These are phyloP conservation scores for Cyberlindnera saturnus DNA, from an alignment of 805 yeast species.

Conservation along the genomic window DNA sequence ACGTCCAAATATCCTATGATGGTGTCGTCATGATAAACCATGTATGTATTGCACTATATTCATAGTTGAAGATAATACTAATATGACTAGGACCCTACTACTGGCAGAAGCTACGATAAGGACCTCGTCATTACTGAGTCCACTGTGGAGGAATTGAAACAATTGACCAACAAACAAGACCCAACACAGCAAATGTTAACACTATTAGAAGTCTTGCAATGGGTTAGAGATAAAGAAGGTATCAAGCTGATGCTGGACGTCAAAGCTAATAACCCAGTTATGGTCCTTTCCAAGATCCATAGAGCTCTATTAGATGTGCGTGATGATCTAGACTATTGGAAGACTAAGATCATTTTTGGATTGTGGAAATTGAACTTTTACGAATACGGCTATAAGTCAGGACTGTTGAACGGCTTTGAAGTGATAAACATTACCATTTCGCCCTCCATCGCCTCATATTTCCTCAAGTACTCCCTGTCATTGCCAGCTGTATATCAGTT, in stretches of 20 bases:
- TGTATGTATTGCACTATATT: constrained; percentile 1
- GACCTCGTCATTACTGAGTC: constrained; percentile 33
- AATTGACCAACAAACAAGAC: constrained; percentile 29
- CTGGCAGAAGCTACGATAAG: constrained; percentile 43
- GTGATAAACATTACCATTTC: constrained; percentile 32
- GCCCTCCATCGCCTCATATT: constrained; percentile 26
- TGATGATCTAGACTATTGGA: constrained; percentile 39
- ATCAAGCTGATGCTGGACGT: constrained; percentile 43
- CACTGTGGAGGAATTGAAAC: constrained; percentile 28
- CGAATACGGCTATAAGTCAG: constrained; percentile 33
- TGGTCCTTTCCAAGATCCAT: constrained; percentile 34
- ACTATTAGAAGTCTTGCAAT: constrained; percentile 32
- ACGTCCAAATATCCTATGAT: constrained; percentile 48
- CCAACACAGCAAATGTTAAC: constrained; percentile 35
- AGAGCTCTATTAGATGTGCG: constrained; percentile 30
- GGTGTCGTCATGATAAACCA: constrained; percentile 51
- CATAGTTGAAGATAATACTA: not conserved
- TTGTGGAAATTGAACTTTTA: constrained; percentile 46
- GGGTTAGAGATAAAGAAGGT: constrained; percentile 23
- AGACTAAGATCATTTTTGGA: constrained; percentile 41
- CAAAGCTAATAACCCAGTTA: constrained; percentile 40
- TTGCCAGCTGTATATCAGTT: constrained; percentile 39
- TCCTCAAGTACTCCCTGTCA: constrained; percentile 31
- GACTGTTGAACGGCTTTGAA: constrained; percentile 30
- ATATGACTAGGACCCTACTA: constrained; percentile 31